These are phyloP conservation scores for Scytalidium sp. DNA, from an alignment of 2,329 filamentous ascomycete species.

Conservation along the genomic window DNA sequence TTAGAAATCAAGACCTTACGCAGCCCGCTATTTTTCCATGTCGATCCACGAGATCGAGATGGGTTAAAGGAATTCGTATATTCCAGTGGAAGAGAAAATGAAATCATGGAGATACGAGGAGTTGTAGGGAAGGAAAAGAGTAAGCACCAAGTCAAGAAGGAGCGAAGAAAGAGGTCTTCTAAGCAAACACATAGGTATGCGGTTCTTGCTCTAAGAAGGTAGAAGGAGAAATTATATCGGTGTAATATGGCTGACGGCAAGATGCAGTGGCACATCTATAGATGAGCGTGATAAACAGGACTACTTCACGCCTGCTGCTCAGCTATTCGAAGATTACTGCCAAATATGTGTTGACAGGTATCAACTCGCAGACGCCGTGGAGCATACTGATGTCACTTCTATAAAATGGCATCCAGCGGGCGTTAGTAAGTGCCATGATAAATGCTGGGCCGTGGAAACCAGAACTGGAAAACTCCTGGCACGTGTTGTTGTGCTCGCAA, in stretches of 20 bases:
- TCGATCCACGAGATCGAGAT: constrained; percentile 73
- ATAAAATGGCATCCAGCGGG: constrained; percentile 14
- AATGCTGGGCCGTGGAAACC: constrained; percentile 64
- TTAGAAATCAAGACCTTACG: constrained; percentile 70
- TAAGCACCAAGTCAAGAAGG: constrained; percentile 74
- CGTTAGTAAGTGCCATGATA: constrained; percentile 28
- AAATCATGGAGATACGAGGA: constrained; percentile 67
- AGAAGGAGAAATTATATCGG: too few species aligned
- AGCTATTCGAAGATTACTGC: constrained; percentile 62
- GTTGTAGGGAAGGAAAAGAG: constrained; percentile 78
- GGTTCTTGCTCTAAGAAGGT: constrained; percentile 11
- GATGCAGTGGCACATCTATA: constrained; percentile 37
- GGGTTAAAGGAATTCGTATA: constrained; percentile 68
- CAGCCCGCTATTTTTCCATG: constrained; percentile 81
- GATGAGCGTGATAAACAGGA: constrained; percentile 67
- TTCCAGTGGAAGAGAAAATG: constrained; percentile 53
- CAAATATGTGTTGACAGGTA: constrained; percentile 55
- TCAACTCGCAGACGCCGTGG: constrained; percentile 53
- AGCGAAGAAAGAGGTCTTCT: constrained; percentile 24
- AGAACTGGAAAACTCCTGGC: constrained; percentile 52
- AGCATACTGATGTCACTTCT: constrained; percentile 42
- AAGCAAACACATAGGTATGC: constrained; percentile 35
- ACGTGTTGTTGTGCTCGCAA: constrained; percentile 64
- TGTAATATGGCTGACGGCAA: constrained; percentile 12
- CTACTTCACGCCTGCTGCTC: constrained; percentile 63